phyloP scores from a whole-genome alignment of 2,329 filamentous ascomycete genomes.

The Verticillium nonalfalfae region DNA sequence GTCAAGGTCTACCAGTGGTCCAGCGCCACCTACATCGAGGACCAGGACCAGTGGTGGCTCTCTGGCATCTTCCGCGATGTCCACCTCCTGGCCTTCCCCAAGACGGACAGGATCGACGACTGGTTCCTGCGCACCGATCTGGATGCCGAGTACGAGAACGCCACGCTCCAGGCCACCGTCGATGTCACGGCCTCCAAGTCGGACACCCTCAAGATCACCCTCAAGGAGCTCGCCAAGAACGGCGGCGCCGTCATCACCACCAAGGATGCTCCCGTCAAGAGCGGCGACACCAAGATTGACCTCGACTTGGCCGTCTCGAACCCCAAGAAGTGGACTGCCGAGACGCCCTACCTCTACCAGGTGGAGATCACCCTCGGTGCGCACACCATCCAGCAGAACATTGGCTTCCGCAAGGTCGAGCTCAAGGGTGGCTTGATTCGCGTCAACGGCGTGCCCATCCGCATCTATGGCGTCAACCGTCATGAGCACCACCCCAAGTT shows the following conservation, averaged over 20 bases:
- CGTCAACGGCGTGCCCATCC: conserved; percentile 57
- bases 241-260: conserved; percentile 23
- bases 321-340: conserved; percentile 64
- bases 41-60: conserved; percentile 65
- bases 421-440: conserved; percentile 52
- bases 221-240: conserved; percentile 32
- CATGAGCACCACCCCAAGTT: conserved; percentile 64
- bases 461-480: conserved; percentile 59
- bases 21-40: conserved; percentile 64
- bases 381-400: conserved; percentile 41
- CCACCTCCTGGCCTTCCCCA: conserved; percentile 50
- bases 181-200: conserved; percentile 26
- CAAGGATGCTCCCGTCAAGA: conserved; percentile 16
- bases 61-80: conserved; percentile 64
- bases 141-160: conserved; percentile 42
- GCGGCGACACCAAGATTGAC: conserved; percentile 27
- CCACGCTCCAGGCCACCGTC: conserved; percentile 42
- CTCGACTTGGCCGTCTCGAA: conserved; percentile 36
- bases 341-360: conserved; percentile 56
- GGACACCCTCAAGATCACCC: conserved; percentile 30
- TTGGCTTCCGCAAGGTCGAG: conserved; percentile 61
- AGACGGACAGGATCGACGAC: conserved; percentile 45
- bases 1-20: conserved; percentile 67
- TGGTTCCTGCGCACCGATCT: conserved; percentile 49
- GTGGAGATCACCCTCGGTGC: conserved; percentile 35